Percentiles rank a stretch among this genome's conserved stretches.
phyloP scores from a whole-genome alignment of 805 yeast species.

The Spathaspora boniae region DNA sequence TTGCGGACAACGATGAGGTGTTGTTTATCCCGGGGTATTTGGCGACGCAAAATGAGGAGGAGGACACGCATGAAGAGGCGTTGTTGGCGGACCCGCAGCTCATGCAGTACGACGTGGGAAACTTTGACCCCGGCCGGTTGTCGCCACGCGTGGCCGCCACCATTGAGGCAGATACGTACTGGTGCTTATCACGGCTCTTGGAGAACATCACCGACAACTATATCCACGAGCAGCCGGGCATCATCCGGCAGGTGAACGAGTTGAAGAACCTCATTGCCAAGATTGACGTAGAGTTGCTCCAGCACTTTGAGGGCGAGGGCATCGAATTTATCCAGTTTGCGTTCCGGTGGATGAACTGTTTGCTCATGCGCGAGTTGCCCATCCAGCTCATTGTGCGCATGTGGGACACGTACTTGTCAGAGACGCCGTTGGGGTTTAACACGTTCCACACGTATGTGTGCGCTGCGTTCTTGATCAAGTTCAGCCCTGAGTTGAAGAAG shows the following conservation, averaged over 20 bases:
- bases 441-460: slow-evolving; percentile 96
- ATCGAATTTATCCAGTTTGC: slow-evolving; percentile 95
- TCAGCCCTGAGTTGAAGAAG: slow-evolving; percentile 70
- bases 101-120: slow-evolving; percentile 39
- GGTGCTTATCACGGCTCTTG: slow-evolving; percentile 89
- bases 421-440: slow-evolving; percentile 74
- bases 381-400: slow-evolving; percentile 78
- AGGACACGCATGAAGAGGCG: slow-evolving; percentile 18
- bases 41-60: slow-evolving; percentile 22
- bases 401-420: slow-evolving; percentile 95
- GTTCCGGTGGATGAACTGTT: slow-evolving; percentile 98
- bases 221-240: slow-evolving; percentile 98
- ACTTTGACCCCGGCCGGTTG: slow-evolving; percentile 58
- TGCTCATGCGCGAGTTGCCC: slow-evolving; percentile 88
- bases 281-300: slow-evolving; percentile 69
- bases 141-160: slow-evolving; percentile 58
- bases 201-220: slow-evolving; percentile 97
- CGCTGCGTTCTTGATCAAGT: slow-evolving; percentile 90
- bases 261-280: slow-evolving; percentile 72
- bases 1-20: slow-evolving; percentile 11
- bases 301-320: slow-evolving; percentile 75
- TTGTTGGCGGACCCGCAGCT: slow-evolving; percentile 25
- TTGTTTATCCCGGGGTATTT: slow-evolving; percentile 35
- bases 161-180: slow-evolving; percentile 93
- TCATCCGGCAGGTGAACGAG: slow-evolving; percentile 83